A percentile compares a stretch with the other conserved stretches of the same genome.
Evolutionary conservation across 2,329 filamentous ascomycete genomes (phyloP).

Genomic region (Xylariaceae sp.): DNA sequence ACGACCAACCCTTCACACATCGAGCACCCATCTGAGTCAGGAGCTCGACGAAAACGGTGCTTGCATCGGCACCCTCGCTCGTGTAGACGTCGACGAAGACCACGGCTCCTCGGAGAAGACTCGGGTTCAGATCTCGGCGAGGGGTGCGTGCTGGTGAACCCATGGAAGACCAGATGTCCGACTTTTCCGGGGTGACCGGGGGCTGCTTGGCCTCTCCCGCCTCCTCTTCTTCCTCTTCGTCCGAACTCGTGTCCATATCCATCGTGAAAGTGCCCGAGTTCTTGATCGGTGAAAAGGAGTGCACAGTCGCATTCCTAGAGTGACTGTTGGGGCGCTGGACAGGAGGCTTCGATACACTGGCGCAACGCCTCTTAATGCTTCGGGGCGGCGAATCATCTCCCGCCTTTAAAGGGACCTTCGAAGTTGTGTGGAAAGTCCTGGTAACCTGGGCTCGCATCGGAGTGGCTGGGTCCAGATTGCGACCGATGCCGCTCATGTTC

Average conservation of each 20-base stretch:
- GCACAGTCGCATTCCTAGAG: conserved; percentile 42
- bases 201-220: conserved; percentile 15
- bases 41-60: conserved; percentile 72
- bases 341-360: conserved; percentile 42
- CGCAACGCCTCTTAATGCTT: conserved; percentile 40
- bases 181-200: conserved; percentile 39
- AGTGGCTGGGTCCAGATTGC: conserved; percentile 40
- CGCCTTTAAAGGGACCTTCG: conserved; percentile 68
- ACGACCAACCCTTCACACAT: conserved; percentile 69
- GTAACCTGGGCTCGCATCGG: conserved; percentile 42
- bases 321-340: conserved; percentile 34
- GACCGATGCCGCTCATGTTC: conserved; percentile 8
- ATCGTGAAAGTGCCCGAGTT: conserved; percentile 21
- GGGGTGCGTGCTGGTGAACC: conserved; percentile 52
- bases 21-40: conserved; percentile 74
- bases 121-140: conserved; percentile 43
- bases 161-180: conserved; percentile 44
- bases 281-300: conserved; percentile 47
- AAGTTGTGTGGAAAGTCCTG: conserved; percentile 63
- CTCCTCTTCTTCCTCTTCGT: conserved; percentile 5
- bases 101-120: conserved; percentile 60
- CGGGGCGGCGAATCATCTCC: conserved; percentile 51
- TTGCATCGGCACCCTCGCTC: conserved; percentile 72
- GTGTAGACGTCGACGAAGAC: conserved; percentile 82
- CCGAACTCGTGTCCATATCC: conserved; percentile 15